These are phyloP conservation scores for Francoa sonchifolia DNA, from an alignment of 441 rosid genomes.

Conservation along the genomic window DNA sequence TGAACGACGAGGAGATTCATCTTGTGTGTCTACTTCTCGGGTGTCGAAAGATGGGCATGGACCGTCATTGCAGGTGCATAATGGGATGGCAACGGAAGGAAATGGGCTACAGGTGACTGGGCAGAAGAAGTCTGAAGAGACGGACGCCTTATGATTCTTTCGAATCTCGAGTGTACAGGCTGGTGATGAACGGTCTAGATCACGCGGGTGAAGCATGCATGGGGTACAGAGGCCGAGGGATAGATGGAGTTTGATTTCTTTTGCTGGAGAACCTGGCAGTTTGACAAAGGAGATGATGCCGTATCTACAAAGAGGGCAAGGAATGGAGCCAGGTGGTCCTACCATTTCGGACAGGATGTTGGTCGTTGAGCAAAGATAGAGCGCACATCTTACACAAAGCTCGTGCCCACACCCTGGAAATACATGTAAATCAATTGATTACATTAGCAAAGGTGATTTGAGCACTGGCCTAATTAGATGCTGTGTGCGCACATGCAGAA, in stretches of 20 bases:
- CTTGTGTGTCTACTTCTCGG: constrained; percentile 31
- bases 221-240: constrained; percentile 87
- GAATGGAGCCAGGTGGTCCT: constrained; percentile 71
- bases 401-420: constrained; percentile 81
- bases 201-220: constrained; percentile 73
- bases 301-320: constrained; percentile 90
- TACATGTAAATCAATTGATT: background rate
- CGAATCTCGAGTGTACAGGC: constrained; percentile 40
- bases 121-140: constrained; percentile 75
- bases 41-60: constrained; percentile 76
- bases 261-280: constrained; percentile 52
- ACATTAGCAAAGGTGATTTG: background rate
- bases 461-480: too few species aligned
- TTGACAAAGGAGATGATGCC: constrained; percentile 66
- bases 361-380: constrained; percentile 84
- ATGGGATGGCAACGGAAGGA: constrained; percentile 72
- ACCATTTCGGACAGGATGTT: constrained; percentile 48
- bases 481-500: too few species aligned
- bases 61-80: constrained; percentile 77
- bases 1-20: constrained; percentile 32
- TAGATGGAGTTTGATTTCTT: constrained; percentile 48
- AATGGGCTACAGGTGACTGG: constrained; percentile 91
- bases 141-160: constrained; percentile 56
- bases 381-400: constrained; percentile 82
- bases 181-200: constrained; percentile 40